Conservation (phyloP, 108 stramenopile species). For the Schizochytrium sp. region DNA sequence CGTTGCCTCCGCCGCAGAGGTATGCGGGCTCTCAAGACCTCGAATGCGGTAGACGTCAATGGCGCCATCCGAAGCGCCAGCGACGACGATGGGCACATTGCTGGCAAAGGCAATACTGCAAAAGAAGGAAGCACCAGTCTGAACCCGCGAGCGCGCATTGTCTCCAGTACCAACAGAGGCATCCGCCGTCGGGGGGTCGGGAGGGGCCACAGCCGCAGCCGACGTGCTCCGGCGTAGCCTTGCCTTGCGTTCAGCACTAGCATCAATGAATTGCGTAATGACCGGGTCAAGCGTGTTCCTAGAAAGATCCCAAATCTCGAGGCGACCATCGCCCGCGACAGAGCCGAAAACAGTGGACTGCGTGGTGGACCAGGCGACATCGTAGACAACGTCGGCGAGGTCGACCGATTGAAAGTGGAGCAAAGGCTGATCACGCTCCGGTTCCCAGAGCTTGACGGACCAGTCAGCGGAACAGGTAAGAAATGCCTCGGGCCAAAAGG, state of each 20-base stretch:
- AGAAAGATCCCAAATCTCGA: slow-evolving; percentile 50
- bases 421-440: slow-evolving; percentile 4
- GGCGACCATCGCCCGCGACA: slow-evolving; percentile 46
- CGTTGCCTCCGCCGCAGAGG: background rate
- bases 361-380: slow-evolving; percentile 50
- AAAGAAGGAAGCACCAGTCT: background rate
- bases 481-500: slow-evolving; percentile 37
- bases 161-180: no score
- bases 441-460: slow-evolving; percentile 39
- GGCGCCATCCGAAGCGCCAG: background rate
- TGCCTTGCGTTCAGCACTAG: background rate
- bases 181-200: background rate
- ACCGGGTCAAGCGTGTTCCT: slow-evolving; percentile 37
- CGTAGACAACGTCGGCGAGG: slow-evolving; percentile 40
- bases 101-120: background rate
- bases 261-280: background rate
- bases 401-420: slow-evolving; percentile 28
- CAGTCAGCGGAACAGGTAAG: slow-evolving; percentile 53
- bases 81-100: slow-evolving; percentile 22
- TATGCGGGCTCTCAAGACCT: background rate
- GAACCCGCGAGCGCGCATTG: background rate
- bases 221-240: background rate
- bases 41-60: slow-evolving; percentile 27
- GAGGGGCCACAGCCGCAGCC: background rate
- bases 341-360: slow-evolving; percentile 42